Conservation (phyloP, 371 early-diverging fungal species). For the Mucor plumbeus region DNA sequence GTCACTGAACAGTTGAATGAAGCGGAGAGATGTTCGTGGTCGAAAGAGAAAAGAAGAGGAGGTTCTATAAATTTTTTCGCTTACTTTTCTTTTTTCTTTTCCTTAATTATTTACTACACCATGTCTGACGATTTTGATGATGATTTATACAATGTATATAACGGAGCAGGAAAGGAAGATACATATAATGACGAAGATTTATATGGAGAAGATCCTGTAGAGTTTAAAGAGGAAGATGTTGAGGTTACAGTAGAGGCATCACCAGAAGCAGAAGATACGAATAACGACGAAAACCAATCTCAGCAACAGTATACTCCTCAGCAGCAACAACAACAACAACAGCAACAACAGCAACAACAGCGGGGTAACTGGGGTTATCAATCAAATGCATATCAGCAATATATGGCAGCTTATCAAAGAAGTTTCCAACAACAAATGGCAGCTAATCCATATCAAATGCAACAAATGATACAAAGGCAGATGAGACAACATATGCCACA, state of each 20-base stretch:
- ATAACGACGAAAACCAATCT: background rate
- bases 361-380: constrained; percentile 26
- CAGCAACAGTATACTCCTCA: constrained; percentile 2
- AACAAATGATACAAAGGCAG: constrained; percentile 47
- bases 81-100: background rate
- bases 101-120: constrained; percentile 1
- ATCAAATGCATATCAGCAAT: constrained; percentile 31
- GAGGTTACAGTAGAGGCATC: constrained; percentile 10
- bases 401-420: constrained; percentile 36
- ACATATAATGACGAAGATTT: constrained; percentile 40
- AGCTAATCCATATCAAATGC: constrained; percentile 38
- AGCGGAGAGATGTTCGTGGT: background rate
- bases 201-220: constrained; percentile 29
- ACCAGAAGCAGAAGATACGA: background rate
- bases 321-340: constrained; percentile 11
- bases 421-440: constrained; percentile 41
- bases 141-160: constrained; percentile 49
- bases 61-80: background rate
- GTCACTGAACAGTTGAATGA: background rate
- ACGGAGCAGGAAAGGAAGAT: constrained; percentile 39
- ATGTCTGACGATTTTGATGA: constrained; percentile 51
- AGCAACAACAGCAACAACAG: constrained; percentile 2
- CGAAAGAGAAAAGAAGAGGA: background rate
- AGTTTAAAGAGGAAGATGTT: constrained; percentile 10
- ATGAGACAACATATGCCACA: constrained; percentile 25